A percentile compares a stretch with the other conserved stretches of the same genome.
These are phyloP conservation scores for Hypomyces perniciosus DNA, from an alignment of 2,329 filamentous ascomycete genomes.

Conservation along the genomic window DNA sequence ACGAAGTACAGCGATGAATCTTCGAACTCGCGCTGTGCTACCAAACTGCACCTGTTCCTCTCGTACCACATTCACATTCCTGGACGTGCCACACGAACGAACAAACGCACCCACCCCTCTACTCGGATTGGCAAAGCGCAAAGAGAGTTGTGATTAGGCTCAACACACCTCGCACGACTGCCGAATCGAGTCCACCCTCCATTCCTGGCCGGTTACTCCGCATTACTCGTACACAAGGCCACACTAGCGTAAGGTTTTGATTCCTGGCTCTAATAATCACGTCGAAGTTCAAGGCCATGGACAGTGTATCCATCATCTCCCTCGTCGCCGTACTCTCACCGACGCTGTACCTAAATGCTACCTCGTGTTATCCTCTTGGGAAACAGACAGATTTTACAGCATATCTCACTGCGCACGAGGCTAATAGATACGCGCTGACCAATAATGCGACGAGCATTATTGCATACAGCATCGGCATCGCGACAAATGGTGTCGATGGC, in stretches of 20 bases:
- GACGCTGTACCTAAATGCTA: background rate
- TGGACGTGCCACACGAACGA: background rate
- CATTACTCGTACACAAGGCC: background rate
- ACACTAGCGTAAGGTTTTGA: background rate
- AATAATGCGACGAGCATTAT: too few relatives aligned
- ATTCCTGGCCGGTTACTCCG: background rate
- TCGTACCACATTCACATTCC: background rate
- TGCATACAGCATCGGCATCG: too few relatives aligned
- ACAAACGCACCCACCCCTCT: slow-evolving; percentile 2
- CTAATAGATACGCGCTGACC: too few relatives aligned
- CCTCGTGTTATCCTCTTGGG: background rate
- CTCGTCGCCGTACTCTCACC: background rate
- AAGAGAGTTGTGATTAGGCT: slow-evolving; percentile 8
- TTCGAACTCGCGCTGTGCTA: background rate
- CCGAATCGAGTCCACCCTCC: slow-evolving; percentile 5
- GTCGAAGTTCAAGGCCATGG: background rate
- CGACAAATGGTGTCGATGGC: too few relatives aligned
- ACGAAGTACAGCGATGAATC: background rate
- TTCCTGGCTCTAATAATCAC: background rate
- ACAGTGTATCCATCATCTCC: too few relatives aligned
- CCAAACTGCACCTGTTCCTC: slow-evolving; percentile 6
- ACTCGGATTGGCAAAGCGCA: background rate
- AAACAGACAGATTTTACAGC: background rate
- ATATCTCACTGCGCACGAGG: background rate
- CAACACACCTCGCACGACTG: slow-evolving; percentile 8